Conservation (phyloP, 495 filamentous ascomycete genomes). For the Lepidopterella palustris region DNA sequence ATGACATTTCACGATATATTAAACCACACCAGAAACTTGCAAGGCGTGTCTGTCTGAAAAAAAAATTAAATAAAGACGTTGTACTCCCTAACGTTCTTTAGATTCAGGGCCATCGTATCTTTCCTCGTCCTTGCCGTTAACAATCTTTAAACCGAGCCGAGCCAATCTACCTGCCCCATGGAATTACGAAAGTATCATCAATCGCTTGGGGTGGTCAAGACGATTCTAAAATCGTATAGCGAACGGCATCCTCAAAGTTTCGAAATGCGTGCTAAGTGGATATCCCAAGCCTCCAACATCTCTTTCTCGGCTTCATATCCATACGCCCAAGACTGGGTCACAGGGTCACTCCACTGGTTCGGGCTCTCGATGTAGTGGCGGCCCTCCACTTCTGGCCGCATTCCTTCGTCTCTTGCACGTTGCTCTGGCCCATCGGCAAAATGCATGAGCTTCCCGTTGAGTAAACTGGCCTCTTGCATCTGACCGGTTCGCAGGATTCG, state of each 20-base stretch:
- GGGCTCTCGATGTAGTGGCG: constrained; percentile 34
- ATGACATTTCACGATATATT: no score
- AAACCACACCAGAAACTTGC: no score
- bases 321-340: constrained; percentile 44
- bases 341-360: constrained; percentile 47
- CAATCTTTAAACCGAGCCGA: no score
- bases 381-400: constrained; percentile 36
- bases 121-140: no score
- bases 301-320: constrained; percentile 43
- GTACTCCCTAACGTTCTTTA: no score
- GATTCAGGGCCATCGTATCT: no score
- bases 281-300: constrained; percentile 15
- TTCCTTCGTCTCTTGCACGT: constrained; percentile 39
- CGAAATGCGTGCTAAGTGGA: background rate
- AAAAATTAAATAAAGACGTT: no score
- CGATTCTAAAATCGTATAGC: no score
- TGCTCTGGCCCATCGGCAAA: constrained; percentile 43
- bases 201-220: no score
- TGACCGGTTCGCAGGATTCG: constrained; percentile 22
- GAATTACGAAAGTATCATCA: no score
- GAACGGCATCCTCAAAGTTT: background rate
- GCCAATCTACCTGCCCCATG: no score
- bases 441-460: constrained; percentile 41
- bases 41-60: no score
- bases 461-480: constrained; percentile 31